Conservation (phyloP, 441 rosid species). For the Kokia cookei region DNA sequence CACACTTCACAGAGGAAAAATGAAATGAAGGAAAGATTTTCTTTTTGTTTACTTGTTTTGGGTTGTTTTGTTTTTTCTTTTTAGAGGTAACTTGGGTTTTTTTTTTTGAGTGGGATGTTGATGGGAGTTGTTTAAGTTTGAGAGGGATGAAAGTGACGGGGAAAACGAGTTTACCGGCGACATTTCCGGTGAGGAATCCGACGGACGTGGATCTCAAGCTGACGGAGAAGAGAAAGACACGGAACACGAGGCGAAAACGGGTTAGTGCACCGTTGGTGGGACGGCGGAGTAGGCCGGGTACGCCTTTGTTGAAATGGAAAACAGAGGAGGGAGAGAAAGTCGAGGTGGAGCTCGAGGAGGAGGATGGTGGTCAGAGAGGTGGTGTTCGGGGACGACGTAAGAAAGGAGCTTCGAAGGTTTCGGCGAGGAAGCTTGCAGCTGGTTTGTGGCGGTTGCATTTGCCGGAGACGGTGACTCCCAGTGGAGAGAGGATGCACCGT, state of each 20-base stretch:
- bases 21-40: background rate
- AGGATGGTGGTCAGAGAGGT: conserved; percentile 20
- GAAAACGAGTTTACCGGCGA: conserved; percentile 33
- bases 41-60: background rate
- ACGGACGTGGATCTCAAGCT: conserved; percentile 35
- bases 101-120: background rate
- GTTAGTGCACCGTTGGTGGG: conserved; percentile 17
- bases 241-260: conserved; percentile 43
- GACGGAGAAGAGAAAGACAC: conserved; percentile 31
- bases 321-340: conserved; percentile 26
- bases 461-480: background rate
- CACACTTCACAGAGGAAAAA: background rate
- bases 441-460: background rate
- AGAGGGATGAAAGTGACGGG: conserved; percentile 50
- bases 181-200: conserved; percentile 27
- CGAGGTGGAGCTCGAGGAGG: conserved; percentile 2
- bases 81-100: background rate
- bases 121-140: conserved; percentile 6
- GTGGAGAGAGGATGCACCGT: background rate
- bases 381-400: conserved; percentile 11
- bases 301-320: conserved; percentile 45
- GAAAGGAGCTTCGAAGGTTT: background rate
- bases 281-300: conserved; percentile 74
- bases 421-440: background rate
- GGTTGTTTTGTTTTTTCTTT: background rate